A percentile compares a stretch with the other conserved stretches of the same genome.
These are phyloP conservation scores for Sequoia sempervirens DNA, from an alignment of 75 land plant species.

Conservation along the genomic window DNA sequence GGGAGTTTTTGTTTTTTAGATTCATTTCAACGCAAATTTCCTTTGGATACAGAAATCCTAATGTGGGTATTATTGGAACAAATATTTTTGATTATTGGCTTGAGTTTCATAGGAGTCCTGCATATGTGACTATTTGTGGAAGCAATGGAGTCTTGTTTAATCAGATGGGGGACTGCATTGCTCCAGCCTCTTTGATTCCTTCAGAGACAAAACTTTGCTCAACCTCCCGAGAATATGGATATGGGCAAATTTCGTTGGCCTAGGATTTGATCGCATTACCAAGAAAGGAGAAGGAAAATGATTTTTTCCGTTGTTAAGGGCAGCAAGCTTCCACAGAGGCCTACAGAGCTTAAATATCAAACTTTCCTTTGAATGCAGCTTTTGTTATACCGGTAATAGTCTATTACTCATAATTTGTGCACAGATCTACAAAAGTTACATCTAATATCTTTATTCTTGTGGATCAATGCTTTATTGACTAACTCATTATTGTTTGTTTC, in stretches of 20 bases:
- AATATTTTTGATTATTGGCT: not conserved
- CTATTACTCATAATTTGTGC: no score
- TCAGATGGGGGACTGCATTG: not conserved
- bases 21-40: not conserved
- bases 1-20: not conserved
- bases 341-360: conserved; percentile 9
- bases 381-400: no score
- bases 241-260: conserved; percentile 28
- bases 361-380: no score
- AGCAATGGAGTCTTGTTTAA: not conserved
- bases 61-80: not conserved
- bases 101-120: not conserved
- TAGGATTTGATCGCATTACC: conserved; percentile 19
- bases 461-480: no score
- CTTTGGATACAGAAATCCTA: not conserved
- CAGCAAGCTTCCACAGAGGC: conserved; percentile 30
- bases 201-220: conserved; percentile 1
- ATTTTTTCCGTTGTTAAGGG: conserved; percentile 26
- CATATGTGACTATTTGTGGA: not conserved
- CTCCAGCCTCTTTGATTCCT: not conserved
- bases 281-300: conserved; percentile 32
- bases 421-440: no score
- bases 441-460: no score
- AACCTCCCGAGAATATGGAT: conserved; percentile 5
- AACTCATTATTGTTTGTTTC: no score